Base-by-base conservation (phyloP, 495 filamentous ascomycete genomes). In the Apodospora peruviana region DNA sequence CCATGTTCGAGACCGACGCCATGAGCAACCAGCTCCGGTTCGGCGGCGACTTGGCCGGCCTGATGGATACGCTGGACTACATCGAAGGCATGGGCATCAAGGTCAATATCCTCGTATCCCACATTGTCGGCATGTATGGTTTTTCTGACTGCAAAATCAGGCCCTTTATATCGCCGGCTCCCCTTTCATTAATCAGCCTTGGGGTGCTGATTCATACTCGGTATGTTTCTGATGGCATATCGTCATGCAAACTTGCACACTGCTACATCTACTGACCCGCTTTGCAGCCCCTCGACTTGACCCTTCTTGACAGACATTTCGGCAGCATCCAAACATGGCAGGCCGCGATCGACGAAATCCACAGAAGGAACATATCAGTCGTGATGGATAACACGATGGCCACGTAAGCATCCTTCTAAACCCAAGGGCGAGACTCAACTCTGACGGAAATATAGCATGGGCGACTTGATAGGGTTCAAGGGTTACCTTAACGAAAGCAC, bases 21-120 rank as follows among this genome's bases (percentile, higher is more conserved):
- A 73, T 73, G 50, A 80, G 77, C 45, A 89, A 79, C 47, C 84
- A 87, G 61, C 77, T 88, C 64, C 80, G 85, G n/a, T 80, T 85
- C 66, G 85, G 85, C 29, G 85, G 85, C 32, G 85, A 89, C 60
- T 70, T 86, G 20, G 70, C 68, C 38, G 85, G 85, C 7, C 47
- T 89, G 27, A 53, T 79, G 38, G 80, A 85, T 51, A 82, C 79
- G 14, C 66, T 89, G 45, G 85, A 89, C 57, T 89, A 89, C 62
- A 59, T 89, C 34, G 81, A 85, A 48, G 85, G 85, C 37, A 81
- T 86, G 81, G 85, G 85, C 2, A 80, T 87, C 62, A 87, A 85
- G 61, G 61, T 64, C 16, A 46, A 21, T 10, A 16, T 8, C 16
- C 20, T 16, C n/a, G 21, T 16, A 16, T 37, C 19, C 7, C 7